phyloP scores from a whole-genome alignment of 352 stramenopile species.

The Globisporangium paroecandrum region DNA sequence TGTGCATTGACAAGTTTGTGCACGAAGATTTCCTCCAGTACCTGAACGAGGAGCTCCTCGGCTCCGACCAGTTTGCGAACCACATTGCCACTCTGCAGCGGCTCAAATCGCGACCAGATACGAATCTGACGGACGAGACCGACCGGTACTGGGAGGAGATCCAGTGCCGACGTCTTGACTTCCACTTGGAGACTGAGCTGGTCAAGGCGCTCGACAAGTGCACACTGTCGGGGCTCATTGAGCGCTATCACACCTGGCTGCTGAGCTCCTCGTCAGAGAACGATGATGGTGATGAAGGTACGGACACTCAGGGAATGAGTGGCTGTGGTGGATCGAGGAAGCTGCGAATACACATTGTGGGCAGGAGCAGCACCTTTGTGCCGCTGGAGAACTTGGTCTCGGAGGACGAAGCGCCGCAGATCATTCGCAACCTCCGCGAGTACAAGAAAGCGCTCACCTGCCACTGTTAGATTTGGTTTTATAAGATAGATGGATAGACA shows the following conservation, averaged over 20 bases:
- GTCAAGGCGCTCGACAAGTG: conserved; percentile 38
- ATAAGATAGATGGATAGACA: background rate
- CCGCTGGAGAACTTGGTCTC: conserved; percentile 57
- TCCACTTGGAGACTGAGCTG: conserved; percentile 52
- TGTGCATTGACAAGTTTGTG: conserved; percentile 65
- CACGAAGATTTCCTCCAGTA: conserved; percentile 35
- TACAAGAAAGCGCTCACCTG: conserved; percentile 61
- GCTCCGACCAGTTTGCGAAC: conserved; percentile 26
- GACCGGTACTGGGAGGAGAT: conserved; percentile 79
- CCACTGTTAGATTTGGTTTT: conserved; percentile 30
- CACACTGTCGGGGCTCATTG: conserved; percentile 35
- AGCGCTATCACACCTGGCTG: conserved; percentile 57
- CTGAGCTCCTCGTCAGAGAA: conserved; percentile 14
- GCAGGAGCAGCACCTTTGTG: conserved; percentile 54
- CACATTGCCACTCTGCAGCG: conserved; percentile 49
- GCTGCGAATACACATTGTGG: conserved; percentile 73
- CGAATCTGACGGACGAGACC: conserved; percentile 49
- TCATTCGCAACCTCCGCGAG: conserved; percentile 56
- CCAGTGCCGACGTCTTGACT: conserved; percentile 51
- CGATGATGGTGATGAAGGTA: background rate
- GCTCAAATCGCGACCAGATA: conserved; percentile 43
- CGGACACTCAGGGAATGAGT: background rate
- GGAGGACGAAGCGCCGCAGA: conserved; percentile 39
- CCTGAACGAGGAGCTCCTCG: conserved; percentile 29
- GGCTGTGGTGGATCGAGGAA: conserved; percentile 30